Base-by-base conservation (phyloP, 129 eudicot species). In the Flaveria robusta region DNA sequence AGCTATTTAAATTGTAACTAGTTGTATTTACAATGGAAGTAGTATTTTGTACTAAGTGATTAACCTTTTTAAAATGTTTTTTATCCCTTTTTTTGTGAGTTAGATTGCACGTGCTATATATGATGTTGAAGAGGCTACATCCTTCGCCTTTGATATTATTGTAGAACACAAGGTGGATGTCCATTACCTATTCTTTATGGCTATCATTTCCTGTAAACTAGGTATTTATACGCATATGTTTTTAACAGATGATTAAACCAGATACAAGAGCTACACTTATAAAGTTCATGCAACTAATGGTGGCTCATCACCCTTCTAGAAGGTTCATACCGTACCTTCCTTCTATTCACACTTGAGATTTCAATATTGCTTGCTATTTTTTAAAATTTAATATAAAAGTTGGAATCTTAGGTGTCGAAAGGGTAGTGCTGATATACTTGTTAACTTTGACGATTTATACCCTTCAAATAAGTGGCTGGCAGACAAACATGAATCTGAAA, bases 101-200 rank as follows among this genome's bases (percentile, higher is more conserved):
- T 82, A 94, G 98, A 91, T 94, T 81, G 89, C 83, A 19, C 97
- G 82, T 19, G 98, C 97, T 74, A 71, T 91, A 76, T 81, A 88
- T 85, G 98, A 94, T 83, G 86, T 91, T 77, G 98, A 94, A 89
- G 98, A 94, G 83, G 97, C 98, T 34, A 94, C 97, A 20, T 72
- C 88, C 37, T 55, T 75, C 29, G 96, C 97, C 58, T 89, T 91
- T 82, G 97, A 91, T 51, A 84, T 94, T 66, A 94, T 94, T 72
- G 65, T 85, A 59, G 47, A 83, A 71, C 91, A 89, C 71, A 94
- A 89, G 92, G 98, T 93, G 79, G 70, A 75, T 11, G 24, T 69
- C 56, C 16, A 29, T 70, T 66, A 68, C 71, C 77, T 54, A 56
- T 51, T 78, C 20, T 60, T 78, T 78, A 46, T 15, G 41, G 39